phyloP scores from a whole-genome alignment of 2,329 filamentous ascomycete species.

The Xylariaceae sp. region DNA sequence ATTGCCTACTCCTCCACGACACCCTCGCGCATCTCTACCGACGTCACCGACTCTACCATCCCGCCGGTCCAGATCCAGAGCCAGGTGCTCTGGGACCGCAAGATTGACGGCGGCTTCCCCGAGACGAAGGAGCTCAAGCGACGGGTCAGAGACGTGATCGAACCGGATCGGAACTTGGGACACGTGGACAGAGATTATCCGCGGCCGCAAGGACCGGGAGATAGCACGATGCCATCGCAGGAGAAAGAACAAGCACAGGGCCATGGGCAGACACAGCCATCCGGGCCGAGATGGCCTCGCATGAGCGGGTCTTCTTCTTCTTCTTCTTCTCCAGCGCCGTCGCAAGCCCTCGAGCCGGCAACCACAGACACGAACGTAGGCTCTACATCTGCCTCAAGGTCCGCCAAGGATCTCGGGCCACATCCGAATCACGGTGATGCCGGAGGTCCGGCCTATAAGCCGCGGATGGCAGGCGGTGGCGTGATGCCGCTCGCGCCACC shows the following conservation, averaged over 20 bases:
- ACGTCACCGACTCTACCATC: slow-evolving; percentile 19
- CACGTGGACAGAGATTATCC: slow-evolving; percentile 64
- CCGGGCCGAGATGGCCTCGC: slow-evolving; percentile 4
- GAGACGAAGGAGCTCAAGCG: slow-evolving; percentile 91
- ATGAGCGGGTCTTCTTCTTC: not conserved
- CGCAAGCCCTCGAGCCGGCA: not conserved
- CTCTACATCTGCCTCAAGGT: not conserved
- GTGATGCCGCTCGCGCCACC: slow-evolving; percentile 5
- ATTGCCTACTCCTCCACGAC: slow-evolving; percentile 41
- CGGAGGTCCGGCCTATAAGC: slow-evolving; percentile 2
- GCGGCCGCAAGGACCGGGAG: not conserved
- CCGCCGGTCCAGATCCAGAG: slow-evolving; percentile 27
- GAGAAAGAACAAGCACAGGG: not conserved
- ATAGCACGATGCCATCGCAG: no score
- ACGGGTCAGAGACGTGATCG: slow-evolving; percentile 74
- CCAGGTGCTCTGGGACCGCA: slow-evolving; percentile 78
- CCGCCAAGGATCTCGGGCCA: not conserved
- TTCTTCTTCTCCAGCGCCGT: slow-evolving; percentile 1
- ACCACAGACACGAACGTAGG: not conserved
- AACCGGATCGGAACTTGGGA: slow-evolving; percentile 72
- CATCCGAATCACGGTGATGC: not conserved
- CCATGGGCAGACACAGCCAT: slow-evolving; percentile 1
- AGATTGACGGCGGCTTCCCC: slow-evolving; percentile 82
- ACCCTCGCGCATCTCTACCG: slow-evolving; percentile 9
- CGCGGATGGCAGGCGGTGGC: slow-evolving; percentile 5